Base-by-base conservation (phyloP, 345 rosid species). In the Physaria fendleri region DNA sequence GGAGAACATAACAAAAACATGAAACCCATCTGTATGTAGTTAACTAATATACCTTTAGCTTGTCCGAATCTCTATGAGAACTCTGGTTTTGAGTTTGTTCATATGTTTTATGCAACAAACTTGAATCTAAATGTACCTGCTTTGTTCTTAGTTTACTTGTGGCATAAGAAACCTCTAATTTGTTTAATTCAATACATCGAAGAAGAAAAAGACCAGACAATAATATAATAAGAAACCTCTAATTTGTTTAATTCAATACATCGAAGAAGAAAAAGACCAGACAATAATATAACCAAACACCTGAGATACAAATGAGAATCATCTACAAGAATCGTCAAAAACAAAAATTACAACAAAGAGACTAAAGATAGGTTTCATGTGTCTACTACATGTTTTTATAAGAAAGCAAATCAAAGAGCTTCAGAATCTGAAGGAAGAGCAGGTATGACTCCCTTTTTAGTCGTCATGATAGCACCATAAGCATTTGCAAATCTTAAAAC, bases 381-480 rank as follows among this genome's bases (percentile, higher is more conserved):
- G n/a, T n/a, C n/a, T 9, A 64, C 55, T 59, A 21, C 1, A 56
- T 63, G 69, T 71, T 77, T 5, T 75, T 39, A n/a, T 50, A 45
- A 85, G 50, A n/a, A n/a, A n/a, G n/a, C n/a, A 45, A 83, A 71
- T 43, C 50, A 11, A 42, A 73, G 81, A 64, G 52, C 95, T 22
- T 82, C 96, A 4, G 73, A 17, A 44, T 75, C 56, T 0, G 77
- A 39, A 2, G 97, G 99, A 24, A 93, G 96, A 47, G 99, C 96
- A 5, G 95, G 96, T 47, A 93, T 90, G 29, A 97, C 99, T 48
- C 99, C 99, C 65, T 90, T 90, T 43, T 87, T 85, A 58, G 90
- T 90, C 2, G 99, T 93, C 4, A 97, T 93, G 59, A 93, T 87
- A 45, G 99, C 99, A 70, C 97, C 99, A 46, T 92, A 87, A 0